Evolutionary conservation across 2,329 filamentous ascomycete genomes (phyloP).

Genomic region (Dactylella cylindrospora): DNA sequence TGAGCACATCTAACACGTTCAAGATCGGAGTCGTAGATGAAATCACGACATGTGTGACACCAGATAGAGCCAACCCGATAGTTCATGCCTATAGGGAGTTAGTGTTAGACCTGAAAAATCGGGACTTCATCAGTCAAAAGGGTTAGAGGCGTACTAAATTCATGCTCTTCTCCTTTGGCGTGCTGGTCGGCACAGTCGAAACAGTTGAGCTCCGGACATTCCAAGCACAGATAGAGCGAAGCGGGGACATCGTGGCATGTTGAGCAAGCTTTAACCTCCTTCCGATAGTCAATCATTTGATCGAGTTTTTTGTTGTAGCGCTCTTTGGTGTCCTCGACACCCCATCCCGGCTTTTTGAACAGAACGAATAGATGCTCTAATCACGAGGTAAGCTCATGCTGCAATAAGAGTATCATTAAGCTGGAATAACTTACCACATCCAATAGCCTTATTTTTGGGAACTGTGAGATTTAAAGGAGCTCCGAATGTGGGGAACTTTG

Average conservation of each 20-base stretch:
- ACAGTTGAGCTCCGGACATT: constrained; percentile 46
- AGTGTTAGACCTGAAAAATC: not conserved
- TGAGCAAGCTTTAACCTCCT: constrained; percentile 28
- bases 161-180: constrained; percentile 43
- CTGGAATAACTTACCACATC: constrained; percentile 29
- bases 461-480: constrained; percentile 27
- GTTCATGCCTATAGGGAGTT: constrained; percentile 57
- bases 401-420: not conserved
- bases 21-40: constrained; percentile 78
- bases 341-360: constrained; percentile 38
- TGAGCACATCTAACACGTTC: constrained; percentile 67
- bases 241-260: constrained; percentile 35
- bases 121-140: not conserved
- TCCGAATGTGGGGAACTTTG: constrained; percentile 29
- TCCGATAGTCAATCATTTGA: constrained; percentile 28
- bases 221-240: constrained; percentile 46
- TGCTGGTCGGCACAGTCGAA: constrained; percentile 47
- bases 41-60: constrained; percentile 79
- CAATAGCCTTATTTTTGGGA: constrained; percentile 39
- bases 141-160: constrained; percentile 44
- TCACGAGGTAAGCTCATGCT: not conserved
- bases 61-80: constrained; percentile 71
- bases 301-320: constrained; percentile 42
- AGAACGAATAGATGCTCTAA: constrained; percentile 36
- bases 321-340: constrained; percentile 38